A percentile compares a stretch with the other conserved stretches of the same genome.
These are phyloP conservation scores for Aspergillus bridgeri DNA, from an alignment of 495 filamentous ascomycete genomes.

Conservation along the genomic window DNA sequence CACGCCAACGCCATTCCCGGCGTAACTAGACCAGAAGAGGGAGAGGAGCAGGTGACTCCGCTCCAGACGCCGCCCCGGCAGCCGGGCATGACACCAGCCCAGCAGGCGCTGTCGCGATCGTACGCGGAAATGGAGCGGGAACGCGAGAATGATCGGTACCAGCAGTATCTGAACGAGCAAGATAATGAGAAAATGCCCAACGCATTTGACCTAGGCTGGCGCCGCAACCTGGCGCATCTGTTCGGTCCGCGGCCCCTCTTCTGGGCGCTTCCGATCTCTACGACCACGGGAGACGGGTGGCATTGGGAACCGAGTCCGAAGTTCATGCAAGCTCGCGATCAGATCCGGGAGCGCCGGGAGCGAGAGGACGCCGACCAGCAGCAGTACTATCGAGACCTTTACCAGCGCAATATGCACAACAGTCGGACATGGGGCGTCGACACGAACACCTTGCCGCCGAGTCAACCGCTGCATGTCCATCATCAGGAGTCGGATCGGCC, in stretches of 20 bases:
- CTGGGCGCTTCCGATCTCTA: slow-evolving; percentile 80
- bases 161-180: slow-evolving; percentile 83
- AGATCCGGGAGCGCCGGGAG: slow-evolving; percentile 54
- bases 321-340: slow-evolving; percentile 66
- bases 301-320: slow-evolving; percentile 77
- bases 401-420: slow-evolving; percentile 39
- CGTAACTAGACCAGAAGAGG: slow-evolving; percentile 74
- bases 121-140: slow-evolving; percentile 72
- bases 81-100: slow-evolving; percentile 34
- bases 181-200: slow-evolving; percentile 83
- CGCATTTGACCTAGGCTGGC: slow-evolving; percentile 86
- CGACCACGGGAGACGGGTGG: slow-evolving; percentile 91
- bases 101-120: slow-evolving; percentile 50
- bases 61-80: slow-evolving; percentile 12
- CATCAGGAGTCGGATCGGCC: slow-evolving; percentile 43
- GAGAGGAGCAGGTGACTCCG: slow-evolving; percentile 51
- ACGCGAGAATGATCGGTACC: slow-evolving; percentile 71
- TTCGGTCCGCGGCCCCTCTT: slow-evolving; percentile 69
- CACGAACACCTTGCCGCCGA: slow-evolving; percentile 18
- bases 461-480: slow-evolving; percentile 48
- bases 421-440: slow-evolving; percentile 25
- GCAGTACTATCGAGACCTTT: slow-evolving; percentile 44
- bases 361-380: slow-evolving; percentile 50
- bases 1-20: slow-evolving; percentile 82
- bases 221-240: slow-evolving; percentile 73